A percentile compares a stretch with the other conserved stretches of the same genome.
phyloP scores from a whole-genome alignment of 2,329 filamentous ascomycete genomes.

The Microascus cirrosus region DNA sequence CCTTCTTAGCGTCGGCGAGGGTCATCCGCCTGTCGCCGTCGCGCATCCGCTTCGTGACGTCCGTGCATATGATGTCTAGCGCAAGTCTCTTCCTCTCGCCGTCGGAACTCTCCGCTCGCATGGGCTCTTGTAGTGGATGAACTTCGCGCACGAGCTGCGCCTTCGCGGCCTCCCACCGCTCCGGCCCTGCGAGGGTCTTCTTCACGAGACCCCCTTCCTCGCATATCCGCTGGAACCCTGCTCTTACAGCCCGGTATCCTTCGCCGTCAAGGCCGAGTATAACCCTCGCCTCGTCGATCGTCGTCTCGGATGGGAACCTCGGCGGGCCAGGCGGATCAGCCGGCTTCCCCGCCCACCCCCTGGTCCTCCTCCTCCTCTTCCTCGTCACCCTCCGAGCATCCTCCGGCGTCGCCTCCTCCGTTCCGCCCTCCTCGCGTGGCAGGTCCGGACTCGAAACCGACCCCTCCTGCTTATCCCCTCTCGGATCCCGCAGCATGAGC shows the following conservation, averaged over 20 bases:
- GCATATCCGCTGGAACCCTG: conserved; percentile 61
- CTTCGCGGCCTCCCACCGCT: conserved; percentile 64
- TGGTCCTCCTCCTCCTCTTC: conserved; percentile 32
- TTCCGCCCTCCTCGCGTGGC: neutral
- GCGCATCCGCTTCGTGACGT: conserved; percentile 72
- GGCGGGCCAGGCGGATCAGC: conserved; percentile 58
- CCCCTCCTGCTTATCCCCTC: conserved; percentile 35
- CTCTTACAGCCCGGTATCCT: conserved; percentile 53
- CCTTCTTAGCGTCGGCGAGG: conserved; percentile 62
- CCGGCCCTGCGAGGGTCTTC: conserved; percentile 64
- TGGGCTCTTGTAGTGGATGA: conserved; percentile 48
- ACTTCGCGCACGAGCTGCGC: conserved; percentile 53
- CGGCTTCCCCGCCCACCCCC: conserved; percentile 56
- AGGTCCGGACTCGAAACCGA: conserved; percentile 3
- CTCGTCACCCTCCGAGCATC: neutral
- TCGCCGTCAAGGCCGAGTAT: conserved; percentile 53
- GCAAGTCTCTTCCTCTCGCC: conserved; percentile 56
- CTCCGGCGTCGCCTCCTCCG: neutral
- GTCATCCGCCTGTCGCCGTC: conserved; percentile 54
- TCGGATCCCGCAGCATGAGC: conserved; percentile 52
- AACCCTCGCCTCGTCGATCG: conserved; percentile 65
- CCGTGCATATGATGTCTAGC: conserved; percentile 68
- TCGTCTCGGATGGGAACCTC: conserved; percentile 73
- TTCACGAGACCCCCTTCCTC: conserved; percentile 56
- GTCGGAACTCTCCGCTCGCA: conserved; percentile 35